Conservation (phyloP, 2,329 filamentous ascomycete species). For the Bipolaris sorokiniana region DNA sequence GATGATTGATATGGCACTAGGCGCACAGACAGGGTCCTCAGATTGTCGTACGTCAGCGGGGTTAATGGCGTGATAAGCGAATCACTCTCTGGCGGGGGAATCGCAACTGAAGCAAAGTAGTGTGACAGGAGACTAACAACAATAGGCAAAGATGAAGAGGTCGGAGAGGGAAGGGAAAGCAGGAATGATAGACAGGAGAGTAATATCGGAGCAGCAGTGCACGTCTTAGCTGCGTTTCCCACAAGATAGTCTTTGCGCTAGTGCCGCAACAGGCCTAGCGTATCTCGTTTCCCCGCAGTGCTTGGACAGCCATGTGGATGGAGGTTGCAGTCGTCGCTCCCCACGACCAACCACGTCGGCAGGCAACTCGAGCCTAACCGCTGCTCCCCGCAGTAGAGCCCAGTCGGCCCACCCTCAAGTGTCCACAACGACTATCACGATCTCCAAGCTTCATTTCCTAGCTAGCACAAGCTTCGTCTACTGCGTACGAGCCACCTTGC, state of each 20-base stretch:
- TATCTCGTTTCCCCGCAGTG: constrained; percentile 43
- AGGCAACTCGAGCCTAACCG: constrained; percentile 19
- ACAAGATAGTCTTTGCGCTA: constrained; percentile 24
- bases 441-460: constrained; percentile 24
- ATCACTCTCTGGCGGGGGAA: constrained; percentile 18
- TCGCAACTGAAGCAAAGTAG: constrained; percentile 8
- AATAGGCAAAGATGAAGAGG: constrained; percentile 13
- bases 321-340: constrained; percentile 14
- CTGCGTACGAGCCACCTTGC: constrained; percentile 23
- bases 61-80: constrained; percentile 37
- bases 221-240: constrained; percentile 17
- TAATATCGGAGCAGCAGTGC: constrained; percentile 33
- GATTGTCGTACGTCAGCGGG: constrained; percentile 34
- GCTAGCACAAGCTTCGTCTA: constrained; percentile 24
- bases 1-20: constrained; percentile 27
- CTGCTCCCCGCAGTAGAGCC: constrained; percentile 26
- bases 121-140: not conserved
- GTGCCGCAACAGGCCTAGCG: constrained; percentile 25
- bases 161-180: constrained; percentile 9
- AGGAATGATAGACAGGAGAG: constrained; percentile 27
- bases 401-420: constrained; percentile 26
- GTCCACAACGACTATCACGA: constrained; percentile 28
- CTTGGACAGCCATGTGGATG: constrained; percentile 33
- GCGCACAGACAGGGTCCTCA: constrained; percentile 31
- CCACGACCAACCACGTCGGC: constrained; percentile 19